Conservation (phyloP, 75 land plant genomes). For the Pinus tabuliformis region DNA sequence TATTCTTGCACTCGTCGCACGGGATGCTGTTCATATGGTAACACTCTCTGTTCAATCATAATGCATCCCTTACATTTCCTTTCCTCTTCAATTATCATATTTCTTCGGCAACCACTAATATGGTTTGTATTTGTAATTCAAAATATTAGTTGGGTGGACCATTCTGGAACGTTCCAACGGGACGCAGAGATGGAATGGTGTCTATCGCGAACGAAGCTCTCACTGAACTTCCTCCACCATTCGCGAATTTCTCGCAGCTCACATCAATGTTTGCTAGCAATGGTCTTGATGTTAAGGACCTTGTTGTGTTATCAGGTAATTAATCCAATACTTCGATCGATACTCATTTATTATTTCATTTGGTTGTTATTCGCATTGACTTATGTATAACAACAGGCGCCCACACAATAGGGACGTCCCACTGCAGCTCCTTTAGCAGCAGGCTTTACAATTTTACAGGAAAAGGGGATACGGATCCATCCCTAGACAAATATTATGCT, state of each 20-base stretch:
- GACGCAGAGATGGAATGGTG: slow-evolving; percentile 40
- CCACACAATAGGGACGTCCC: too few relatives aligned
- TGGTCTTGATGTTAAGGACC: too few relatives aligned
- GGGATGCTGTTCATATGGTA: slow-evolving; percentile 32
- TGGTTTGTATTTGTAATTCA: too few relatives aligned
- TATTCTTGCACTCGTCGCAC: slow-evolving; percentile 38
- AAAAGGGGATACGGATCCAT: slow-evolving; percentile 39
- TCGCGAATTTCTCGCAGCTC: slow-evolving; percentile 15
- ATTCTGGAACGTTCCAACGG: slow-evolving; percentile 32
- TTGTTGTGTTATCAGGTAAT: too few relatives aligned
- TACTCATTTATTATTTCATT: too few relatives aligned
- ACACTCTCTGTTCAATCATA: background rate
- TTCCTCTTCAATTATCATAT: too few relatives aligned
- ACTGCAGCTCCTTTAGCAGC: too few relatives aligned
- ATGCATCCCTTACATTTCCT: too few relatives aligned
- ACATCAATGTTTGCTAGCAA: slow-evolving; percentile 9
- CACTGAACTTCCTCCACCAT: slow-evolving; percentile 27
- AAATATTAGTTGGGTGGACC: slow-evolving; percentile 5
- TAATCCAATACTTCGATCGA: too few relatives aligned
- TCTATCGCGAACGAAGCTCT: slow-evolving; percentile 16
- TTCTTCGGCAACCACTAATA: too few relatives aligned
- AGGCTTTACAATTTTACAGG: slow-evolving; percentile 68
- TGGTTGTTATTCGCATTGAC: too few relatives aligned
- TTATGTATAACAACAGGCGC: too few relatives aligned
- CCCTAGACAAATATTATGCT: slow-evolving; percentile 43